These are phyloP conservation scores for Fusarium solani-melongenae DNA, from an alignment of 2,329 filamentous ascomycete species.

Conservation along the genomic window DNA sequence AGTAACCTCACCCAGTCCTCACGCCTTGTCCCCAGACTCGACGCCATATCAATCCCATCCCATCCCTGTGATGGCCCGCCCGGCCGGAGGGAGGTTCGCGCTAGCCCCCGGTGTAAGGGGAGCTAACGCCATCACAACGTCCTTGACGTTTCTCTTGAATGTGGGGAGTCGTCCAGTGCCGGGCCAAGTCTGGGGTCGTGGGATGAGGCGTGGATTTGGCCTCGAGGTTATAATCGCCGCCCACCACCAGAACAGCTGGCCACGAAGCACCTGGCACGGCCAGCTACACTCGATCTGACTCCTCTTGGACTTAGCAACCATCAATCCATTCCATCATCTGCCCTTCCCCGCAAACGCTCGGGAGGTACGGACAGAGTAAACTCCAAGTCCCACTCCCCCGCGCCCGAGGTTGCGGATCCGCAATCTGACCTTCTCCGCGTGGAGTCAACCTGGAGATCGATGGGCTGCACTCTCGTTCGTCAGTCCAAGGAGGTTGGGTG, in stretches of 20 bases:
- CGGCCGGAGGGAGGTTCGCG: conserved; percentile 25
- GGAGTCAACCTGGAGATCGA: conserved; percentile 8
- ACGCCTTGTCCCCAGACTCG: not conserved
- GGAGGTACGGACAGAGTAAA: conserved; percentile 1
- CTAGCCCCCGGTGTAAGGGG: conserved; percentile 27
- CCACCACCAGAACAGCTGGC: not conserved
- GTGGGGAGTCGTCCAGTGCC: conserved; percentile 26
- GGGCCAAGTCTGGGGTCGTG: conserved; percentile 20
- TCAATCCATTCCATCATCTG: not conserved
- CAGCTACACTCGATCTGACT: not conserved
- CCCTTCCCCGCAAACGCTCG: not conserved
- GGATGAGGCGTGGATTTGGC: not conserved
- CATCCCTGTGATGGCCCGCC: not conserved
- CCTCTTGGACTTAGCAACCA: not conserved
- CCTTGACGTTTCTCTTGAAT: conserved; percentile 20
- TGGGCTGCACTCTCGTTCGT: conserved; percentile 1
- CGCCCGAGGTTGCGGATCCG: conserved; percentile 28
- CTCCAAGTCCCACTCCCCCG: conserved; percentile 25
- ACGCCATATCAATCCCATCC: not conserved
- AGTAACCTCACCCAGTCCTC: not conserved
- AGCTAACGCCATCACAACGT: not conserved
- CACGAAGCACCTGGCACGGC: not conserved
- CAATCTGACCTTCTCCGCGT: conserved; percentile 14
- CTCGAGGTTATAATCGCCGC: not conserved
- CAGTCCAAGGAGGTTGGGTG: not conserved